Percentiles rank a stretch among this genome's conserved stretches.
These are phyloP conservation scores for Diaporthe destruens DNA, from an alignment of 2,329 filamentous ascomycete species.

Conservation along the genomic window DNA sequence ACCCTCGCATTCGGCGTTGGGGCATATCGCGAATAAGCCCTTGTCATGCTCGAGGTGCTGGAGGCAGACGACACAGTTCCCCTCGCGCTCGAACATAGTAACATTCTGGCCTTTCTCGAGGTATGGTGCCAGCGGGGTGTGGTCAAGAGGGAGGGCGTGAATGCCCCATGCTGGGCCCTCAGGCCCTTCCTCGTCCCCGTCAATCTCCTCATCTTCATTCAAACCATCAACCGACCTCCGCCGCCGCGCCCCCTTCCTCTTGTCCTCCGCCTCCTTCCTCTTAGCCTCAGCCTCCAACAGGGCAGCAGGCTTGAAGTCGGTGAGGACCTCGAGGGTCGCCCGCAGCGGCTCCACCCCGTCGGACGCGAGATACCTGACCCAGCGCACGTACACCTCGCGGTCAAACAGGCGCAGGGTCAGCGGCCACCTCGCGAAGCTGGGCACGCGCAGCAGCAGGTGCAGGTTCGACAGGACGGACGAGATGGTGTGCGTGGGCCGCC, in stretches of 20 bases:
- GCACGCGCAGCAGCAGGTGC: conserved; percentile 81
- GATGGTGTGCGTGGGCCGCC: conserved; percentile 70
- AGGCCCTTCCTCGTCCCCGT: conserved; percentile 17
- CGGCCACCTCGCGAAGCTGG: conserved; percentile 87
- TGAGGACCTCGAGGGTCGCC: conserved; percentile 63
- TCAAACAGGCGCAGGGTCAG: conserved; percentile 84
- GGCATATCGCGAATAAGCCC: conserved; percentile 70
- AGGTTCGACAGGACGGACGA: conserved; percentile 81
- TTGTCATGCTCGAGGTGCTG: conserved; percentile 58
- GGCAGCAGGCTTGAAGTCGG: conserved; percentile 62
- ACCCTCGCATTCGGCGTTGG: conserved; percentile 64
- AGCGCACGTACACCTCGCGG: conserved; percentile 75
- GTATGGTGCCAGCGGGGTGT: conserved; percentile 64
- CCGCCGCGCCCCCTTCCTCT: conserved; percentile 13
- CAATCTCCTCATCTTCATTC: neutral
- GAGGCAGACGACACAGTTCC: conserved; percentile 66
- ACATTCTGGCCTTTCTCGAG: conserved; percentile 67
- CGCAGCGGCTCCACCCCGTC: conserved; percentile 60
- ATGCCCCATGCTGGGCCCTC: conserved; percentile 59
- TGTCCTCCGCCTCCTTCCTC: conserved; percentile 26
- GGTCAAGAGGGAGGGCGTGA: conserved; percentile 67
- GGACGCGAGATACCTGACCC: conserved; percentile 70
- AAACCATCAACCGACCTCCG: neutral
- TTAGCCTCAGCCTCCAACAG: conserved; percentile 27
- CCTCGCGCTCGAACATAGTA: conserved; percentile 68